Conservation (phyloP, 2,329 filamentous ascomycete species). For the Aureobasidium sp. region DNA sequence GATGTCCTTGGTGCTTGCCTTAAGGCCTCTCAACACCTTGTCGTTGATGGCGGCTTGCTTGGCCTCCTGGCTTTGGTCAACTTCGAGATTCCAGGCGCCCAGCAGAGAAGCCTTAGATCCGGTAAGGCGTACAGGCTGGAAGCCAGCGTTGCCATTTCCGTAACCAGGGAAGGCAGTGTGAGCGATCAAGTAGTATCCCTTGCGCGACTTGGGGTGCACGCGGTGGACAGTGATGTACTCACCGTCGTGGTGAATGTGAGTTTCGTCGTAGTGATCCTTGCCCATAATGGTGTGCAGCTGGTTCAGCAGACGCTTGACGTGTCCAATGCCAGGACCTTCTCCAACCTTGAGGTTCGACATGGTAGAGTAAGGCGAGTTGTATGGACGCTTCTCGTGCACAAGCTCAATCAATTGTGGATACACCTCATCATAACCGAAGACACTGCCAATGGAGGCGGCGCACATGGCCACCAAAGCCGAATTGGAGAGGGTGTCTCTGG, state of each 20-base stretch:
- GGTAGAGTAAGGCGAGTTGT: conserved; percentile 68
- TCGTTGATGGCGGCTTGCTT: conserved; percentile 60
- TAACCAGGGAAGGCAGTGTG: conserved; percentile 94
- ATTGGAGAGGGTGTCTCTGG: conserved; percentile 87
- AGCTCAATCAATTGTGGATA: conserved; percentile 91
- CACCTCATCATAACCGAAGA: conserved; percentile 96
- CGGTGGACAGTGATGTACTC: conserved; percentile 95
- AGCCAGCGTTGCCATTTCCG: conserved; percentile 71
- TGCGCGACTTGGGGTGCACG: conserved; percentile 84
- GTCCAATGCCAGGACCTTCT: conserved; percentile 75
- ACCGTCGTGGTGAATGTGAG: conserved; percentile 91
- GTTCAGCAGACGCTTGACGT: conserved; percentile 87
- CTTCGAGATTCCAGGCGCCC: conserved; percentile 87
- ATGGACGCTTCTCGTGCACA: conserved; percentile 78
- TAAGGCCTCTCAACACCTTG: conserved; percentile 71
- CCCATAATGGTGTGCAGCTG: conserved; percentile 95
- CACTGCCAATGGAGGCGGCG: conserved; percentile 85
- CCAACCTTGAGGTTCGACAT: conserved; percentile 52
- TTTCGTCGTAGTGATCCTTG: conserved; percentile 87
- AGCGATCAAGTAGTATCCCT: conserved; percentile 91
- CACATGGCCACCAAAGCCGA: conserved; percentile 95
- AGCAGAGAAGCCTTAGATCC: conserved; percentile 81
- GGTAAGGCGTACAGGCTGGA: conserved; percentile 70
- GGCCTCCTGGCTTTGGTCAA: conserved; percentile 67
- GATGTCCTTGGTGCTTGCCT: conserved; percentile 69